Evolutionary conservation across 2,329 filamentous ascomycete genomes (phyloP), one percentile per base, ranked within the genome.

Genomic region (Cadophora luteo-olivacea): DNA sequence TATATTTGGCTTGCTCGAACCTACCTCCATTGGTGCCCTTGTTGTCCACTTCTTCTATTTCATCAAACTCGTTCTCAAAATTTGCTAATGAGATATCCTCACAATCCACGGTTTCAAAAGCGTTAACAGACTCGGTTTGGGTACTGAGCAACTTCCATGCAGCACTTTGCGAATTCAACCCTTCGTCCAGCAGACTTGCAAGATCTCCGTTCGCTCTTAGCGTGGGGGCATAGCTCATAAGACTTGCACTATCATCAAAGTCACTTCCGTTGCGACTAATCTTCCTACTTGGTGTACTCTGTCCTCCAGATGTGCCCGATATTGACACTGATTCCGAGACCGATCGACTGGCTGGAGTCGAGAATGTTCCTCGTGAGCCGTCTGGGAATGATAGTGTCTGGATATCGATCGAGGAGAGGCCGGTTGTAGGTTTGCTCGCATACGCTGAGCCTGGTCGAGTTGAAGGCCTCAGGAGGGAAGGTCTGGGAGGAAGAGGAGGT

Each of bases 11-110:
- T 51, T 22, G 33, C 22, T 29, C 68, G 54, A 51, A 25, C 77
- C 66, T 76, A 86, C 85, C 85, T 82, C 91, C 86, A 71, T 89
- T 87, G 3, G 82, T 81, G 7, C 82, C 84, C 68, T 85, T 83
- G 32, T 79, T 78, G 51, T 82, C 80, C 58, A 86, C 84, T 7
- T 89, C 86, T 0, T 89, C 90, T 51, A 97, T 84, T 32, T 89
- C 83, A 69, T 94, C 90, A 73, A 97, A 97, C 78, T 98, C 95
- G 70, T 84, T 82, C 52, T 88, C 84, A 73, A 97, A 97, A 14
- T 88, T 86, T 3, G 86, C 80, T 45, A 94, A 86, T 38, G 86
- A 80, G 68, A 86, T 83, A n/a, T 86, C 81, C 22, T 79, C 77
- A 22, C 80, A 73, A 71, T 80, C 84, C 72, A 81, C 75, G 45